Conservation (phyloP, 495 filamentous ascomycete genomes). For the Penicillium egyptiacum region DNA sequence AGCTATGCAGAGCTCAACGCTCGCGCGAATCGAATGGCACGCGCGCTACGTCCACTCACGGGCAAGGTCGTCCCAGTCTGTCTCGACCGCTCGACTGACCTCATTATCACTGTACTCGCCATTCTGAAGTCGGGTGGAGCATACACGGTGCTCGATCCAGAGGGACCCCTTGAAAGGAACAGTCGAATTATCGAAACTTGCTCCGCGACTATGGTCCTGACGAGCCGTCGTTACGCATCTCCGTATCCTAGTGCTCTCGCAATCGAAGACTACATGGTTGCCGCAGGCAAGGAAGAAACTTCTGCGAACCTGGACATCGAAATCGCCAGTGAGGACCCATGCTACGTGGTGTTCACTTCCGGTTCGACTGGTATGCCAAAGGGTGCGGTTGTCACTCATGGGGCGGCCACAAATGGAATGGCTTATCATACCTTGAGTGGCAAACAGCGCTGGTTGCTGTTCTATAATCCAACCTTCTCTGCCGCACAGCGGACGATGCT, state of each 20-base stretch:
- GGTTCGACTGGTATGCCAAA: constrained; percentile 26
- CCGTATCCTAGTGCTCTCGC: neutral
- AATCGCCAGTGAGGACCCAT: neutral
- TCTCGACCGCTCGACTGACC: constrained; percentile 45
- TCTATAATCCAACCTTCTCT: constrained; percentile 24
- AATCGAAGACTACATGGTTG: neutral
- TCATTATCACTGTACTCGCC: constrained; percentile 39
- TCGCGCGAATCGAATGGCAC: neutral
- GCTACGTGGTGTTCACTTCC: constrained; percentile 16
- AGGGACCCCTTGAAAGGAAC: constrained; percentile 41
- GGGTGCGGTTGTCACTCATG: constrained; percentile 15
- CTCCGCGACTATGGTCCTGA: constrained; percentile 12
- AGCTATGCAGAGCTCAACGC: constrained; percentile 11
- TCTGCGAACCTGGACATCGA: neutral
- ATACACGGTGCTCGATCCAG: constrained; percentile 46
- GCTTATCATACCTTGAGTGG: constrained; percentile 3
- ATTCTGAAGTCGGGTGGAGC: constrained; percentile 51
- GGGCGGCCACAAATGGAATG: constrained; percentile 15
- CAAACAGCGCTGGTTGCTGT: constrained; percentile 20
- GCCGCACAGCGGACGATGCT: constrained; percentile 20
- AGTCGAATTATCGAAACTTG: constrained; percentile 14
- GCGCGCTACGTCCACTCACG: neutral
- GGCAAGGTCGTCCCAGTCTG: constrained; percentile 40
- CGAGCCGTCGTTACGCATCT: neutral
- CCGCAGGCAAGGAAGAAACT: neutral